phyloP scores from a whole-genome alignment of 768 basidiomycete genomes.

The Lentinus brumalis region DNA sequence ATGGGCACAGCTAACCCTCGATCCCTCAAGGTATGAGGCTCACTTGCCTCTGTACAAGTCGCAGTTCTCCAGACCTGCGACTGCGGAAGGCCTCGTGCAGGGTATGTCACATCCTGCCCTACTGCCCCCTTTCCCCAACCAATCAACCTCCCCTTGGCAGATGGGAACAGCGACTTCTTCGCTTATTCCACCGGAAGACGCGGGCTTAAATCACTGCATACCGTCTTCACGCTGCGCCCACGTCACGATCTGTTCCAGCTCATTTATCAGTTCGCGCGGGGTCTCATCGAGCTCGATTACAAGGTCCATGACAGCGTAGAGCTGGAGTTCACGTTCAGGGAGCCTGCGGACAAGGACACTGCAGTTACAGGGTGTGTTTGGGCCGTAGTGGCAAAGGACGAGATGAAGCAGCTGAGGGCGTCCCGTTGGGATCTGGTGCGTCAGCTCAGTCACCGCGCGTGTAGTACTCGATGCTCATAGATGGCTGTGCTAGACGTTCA shows the following conservation, averaged over 20 bases:
- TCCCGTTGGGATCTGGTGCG: slow-evolving; percentile 86
- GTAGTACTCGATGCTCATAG: not conserved
- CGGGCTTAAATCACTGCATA: slow-evolving; percentile 75
- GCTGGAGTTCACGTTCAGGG: slow-evolving; percentile 76
- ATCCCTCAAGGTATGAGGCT: slow-evolving; percentile 53
- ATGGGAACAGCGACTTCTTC: slow-evolving; percentile 81
- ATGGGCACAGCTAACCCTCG: slow-evolving; percentile 3
- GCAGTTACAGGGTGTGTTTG: slow-evolving; percentile 71
- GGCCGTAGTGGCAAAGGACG: slow-evolving; percentile 81
- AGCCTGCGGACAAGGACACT: slow-evolving; percentile 37
- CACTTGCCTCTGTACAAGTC: slow-evolving; percentile 58
- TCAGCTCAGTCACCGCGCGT: not conserved
- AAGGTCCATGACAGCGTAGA: slow-evolving; percentile 65
- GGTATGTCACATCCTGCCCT: slow-evolving; percentile 17
- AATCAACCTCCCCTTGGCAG: slow-evolving; percentile 32
- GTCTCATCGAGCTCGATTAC: slow-evolving; percentile 78
- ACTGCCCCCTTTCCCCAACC: not conserved
- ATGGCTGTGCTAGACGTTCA: slow-evolving; percentile 63
- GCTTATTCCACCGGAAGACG: slow-evolving; percentile 87
- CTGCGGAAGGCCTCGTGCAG: slow-evolving; percentile 39
- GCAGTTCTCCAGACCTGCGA: slow-evolving; percentile 77
- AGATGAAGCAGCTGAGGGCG: slow-evolving; percentile 67
- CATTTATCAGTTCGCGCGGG: slow-evolving; percentile 59
- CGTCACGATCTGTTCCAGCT: slow-evolving; percentile 81
- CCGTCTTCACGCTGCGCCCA: slow-evolving; percentile 74